A percentile compares a stretch with the other conserved stretches of the same genome.
phyloP scores from a whole-genome alignment of 495 filamentous ascomycete genomes.

The Annulohypoxylon maeteangense region DNA sequence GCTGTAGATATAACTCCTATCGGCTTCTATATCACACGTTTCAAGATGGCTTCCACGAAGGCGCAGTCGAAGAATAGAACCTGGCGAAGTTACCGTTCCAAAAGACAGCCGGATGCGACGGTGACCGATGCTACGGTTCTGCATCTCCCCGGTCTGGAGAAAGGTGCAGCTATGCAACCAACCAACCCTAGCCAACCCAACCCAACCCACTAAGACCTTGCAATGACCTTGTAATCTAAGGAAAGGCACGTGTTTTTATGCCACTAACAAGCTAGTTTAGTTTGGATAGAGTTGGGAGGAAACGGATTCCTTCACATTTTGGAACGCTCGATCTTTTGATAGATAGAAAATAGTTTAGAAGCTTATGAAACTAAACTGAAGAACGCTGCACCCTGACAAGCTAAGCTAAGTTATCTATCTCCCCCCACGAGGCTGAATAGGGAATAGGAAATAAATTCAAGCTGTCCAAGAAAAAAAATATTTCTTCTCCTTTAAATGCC shows the following conservation, averaged over 20 bases:
- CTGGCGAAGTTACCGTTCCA: conserved; percentile 29
- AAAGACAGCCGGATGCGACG: conserved; percentile 34
- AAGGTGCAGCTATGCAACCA: conserved; percentile 10
- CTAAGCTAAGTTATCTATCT: not conserved
- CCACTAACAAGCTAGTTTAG: conserved; percentile 23
- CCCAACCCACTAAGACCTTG: not conserved
- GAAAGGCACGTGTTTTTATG: conserved; percentile 37
- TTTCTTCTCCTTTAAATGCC: not conserved
- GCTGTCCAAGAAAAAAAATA: not conserved
- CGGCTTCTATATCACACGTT: conserved; percentile 38
- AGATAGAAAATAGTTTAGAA: not conserved
- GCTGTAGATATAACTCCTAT: conserved; percentile 18
- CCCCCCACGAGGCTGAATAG: conserved; percentile 19
- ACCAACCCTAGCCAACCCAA: conserved; percentile 21
- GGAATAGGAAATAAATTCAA: not conserved
- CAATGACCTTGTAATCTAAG: conserved; percentile 13
- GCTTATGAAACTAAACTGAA: conserved; percentile 13
- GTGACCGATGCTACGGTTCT: conserved; percentile 39
- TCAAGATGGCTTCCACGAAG: conserved; percentile 21
- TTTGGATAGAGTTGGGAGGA: conserved; percentile 23
- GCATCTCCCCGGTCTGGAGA: conserved; percentile 32
- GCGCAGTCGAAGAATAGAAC: conserved; percentile 28
- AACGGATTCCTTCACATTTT: conserved; percentile 28
- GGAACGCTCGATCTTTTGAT: conserved; percentile 28
- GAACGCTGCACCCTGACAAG: conserved; percentile 6